Conservation (phyloP, 176 grass and related monocot species). For the Phoenix dactylifera region DNA sequence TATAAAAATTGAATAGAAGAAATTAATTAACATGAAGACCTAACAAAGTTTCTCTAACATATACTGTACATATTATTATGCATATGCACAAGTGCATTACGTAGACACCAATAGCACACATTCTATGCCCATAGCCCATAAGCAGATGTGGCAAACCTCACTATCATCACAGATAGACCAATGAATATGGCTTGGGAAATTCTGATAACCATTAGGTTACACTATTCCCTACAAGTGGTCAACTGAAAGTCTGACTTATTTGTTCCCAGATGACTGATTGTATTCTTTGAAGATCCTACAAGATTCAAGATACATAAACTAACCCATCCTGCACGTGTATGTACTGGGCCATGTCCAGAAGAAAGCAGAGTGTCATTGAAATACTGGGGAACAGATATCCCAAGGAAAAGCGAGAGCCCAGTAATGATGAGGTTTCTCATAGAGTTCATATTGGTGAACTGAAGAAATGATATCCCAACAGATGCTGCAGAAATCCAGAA, state of each 20-base stretch:
- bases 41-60: no score
- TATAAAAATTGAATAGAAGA: no score
- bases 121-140: no score
- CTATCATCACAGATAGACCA: no score
- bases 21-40: no score
- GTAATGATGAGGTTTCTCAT: constrained; percentile 45
- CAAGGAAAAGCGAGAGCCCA: constrained; percentile 46
- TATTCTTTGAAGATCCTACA: not conserved
- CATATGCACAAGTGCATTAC: no score
- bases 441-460: constrained; percentile 54
- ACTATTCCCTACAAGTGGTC: no score
- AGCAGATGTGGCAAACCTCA: no score
- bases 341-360: constrained; percentile 44
- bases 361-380: constrained; percentile 34
- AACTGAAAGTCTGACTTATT: not conserved
- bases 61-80: no score
- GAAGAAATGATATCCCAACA: constrained; percentile 48
- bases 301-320: constrained; percentile 6
- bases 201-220: no score
- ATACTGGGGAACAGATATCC: constrained; percentile 49
- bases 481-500: constrained; percentile 33
- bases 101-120: no score
- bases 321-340: constrained; percentile 46
- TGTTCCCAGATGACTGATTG: not conserved
- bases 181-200: no score